Evolutionary conservation across 805 yeast species (phyloP).

Genomic region (Dipodascus geniculatus): DNA sequence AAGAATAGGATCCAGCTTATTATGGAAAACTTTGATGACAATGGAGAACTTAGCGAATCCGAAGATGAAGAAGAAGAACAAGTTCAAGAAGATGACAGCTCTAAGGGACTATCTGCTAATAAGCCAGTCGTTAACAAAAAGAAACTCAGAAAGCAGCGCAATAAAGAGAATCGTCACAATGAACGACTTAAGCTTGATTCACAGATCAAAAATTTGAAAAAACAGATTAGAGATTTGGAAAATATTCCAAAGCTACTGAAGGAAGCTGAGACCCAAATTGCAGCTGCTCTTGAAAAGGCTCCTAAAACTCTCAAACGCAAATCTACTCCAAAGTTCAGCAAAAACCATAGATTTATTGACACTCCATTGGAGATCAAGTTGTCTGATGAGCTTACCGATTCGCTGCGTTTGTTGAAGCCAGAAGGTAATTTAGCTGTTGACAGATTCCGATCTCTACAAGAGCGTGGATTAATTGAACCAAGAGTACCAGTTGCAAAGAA

Average conservation of each 20-base stretch:
- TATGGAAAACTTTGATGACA: slow-evolving; percentile 38
- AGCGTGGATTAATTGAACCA: slow-evolving; percentile 77
- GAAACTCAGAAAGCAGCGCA: slow-evolving; percentile 71
- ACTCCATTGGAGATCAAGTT: slow-evolving; percentile 62
- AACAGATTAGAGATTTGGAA: slow-evolving; percentile 47
- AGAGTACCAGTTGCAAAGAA: slow-evolving; percentile 58
- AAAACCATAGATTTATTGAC: slow-evolving; percentile 34
- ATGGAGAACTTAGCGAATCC: slow-evolving; percentile 12
- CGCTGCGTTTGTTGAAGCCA: slow-evolving; percentile 72
- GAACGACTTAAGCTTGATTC: slow-evolving; percentile 38
- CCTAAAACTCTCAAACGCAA: slow-evolving; percentile 22
- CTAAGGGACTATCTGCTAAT: slow-evolving; percentile 45
- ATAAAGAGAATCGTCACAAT: slow-evolving; percentile 51
- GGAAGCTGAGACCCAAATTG: slow-evolving; percentile 9
- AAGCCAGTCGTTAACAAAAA: slow-evolving; percentile 54
- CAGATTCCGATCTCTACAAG: slow-evolving; percentile 69
- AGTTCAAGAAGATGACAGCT: slow-evolving; percentile 19
- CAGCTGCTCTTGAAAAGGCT: slow-evolving; percentile 14
- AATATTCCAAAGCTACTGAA: slow-evolving; percentile 26
- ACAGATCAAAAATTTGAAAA: slow-evolving; percentile 48
- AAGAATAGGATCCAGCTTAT: slow-evolving; percentile 51
- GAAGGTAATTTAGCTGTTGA: slow-evolving; percentile 84
- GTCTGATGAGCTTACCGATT: slow-evolving; percentile 77
- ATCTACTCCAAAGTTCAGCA: slow-evolving; percentile 28
- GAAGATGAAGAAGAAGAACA: slow-evolving; percentile 24